phyloP scores from a whole-genome alignment of 148 eudicot genomes.

The Amaranthus cruentus region DNA sequence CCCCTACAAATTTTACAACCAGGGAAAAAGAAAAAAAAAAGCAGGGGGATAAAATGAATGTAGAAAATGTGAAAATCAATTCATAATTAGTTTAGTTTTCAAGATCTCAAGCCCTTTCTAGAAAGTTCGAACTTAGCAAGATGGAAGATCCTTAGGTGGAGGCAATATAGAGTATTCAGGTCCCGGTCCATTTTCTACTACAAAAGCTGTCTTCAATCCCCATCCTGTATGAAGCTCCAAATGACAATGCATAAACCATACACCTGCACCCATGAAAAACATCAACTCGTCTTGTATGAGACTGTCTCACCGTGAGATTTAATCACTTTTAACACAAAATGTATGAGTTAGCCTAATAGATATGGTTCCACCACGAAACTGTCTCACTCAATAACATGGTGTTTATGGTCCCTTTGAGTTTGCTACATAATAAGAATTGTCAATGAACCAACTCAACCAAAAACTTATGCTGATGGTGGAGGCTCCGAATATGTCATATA shows the following conservation, averaged over 20 bases:
- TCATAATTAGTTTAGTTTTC: background rate
- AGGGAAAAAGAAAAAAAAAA: background rate
- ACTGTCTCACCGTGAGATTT: too few relatives aligned
- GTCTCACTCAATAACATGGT: too few relatives aligned
- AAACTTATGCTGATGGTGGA: too few relatives aligned
- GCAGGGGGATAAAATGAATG: background rate
- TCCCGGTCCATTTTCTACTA: slow-evolving; percentile 50
- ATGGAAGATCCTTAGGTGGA: slow-evolving; percentile 52
- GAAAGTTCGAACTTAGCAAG: slow-evolving; percentile 21
- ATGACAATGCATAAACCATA: slow-evolving; percentile 61
- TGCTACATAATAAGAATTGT: too few relatives aligned
- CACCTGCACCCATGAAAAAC: slow-evolving; percentile 29
- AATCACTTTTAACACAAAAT: too few relatives aligned
- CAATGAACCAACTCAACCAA: too few relatives aligned
- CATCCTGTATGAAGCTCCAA: slow-evolving; percentile 55
- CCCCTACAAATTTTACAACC: slow-evolving; percentile 26
- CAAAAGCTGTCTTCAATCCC: slow-evolving; percentile 54
- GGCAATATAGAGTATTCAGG: slow-evolving; percentile 36
- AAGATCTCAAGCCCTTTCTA: background rate
- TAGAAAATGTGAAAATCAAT: background rate
- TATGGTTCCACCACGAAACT: too few relatives aligned
- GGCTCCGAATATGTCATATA: too few relatives aligned
- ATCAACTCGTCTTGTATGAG: background rate
- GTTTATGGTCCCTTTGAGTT: too few relatives aligned
- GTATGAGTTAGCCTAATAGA: too few relatives aligned